Percentiles rank a stretch among this genome's conserved stretches.
Conservation (phyloP, 805 yeast species). For the Ogataea haglerorum region DNA sequence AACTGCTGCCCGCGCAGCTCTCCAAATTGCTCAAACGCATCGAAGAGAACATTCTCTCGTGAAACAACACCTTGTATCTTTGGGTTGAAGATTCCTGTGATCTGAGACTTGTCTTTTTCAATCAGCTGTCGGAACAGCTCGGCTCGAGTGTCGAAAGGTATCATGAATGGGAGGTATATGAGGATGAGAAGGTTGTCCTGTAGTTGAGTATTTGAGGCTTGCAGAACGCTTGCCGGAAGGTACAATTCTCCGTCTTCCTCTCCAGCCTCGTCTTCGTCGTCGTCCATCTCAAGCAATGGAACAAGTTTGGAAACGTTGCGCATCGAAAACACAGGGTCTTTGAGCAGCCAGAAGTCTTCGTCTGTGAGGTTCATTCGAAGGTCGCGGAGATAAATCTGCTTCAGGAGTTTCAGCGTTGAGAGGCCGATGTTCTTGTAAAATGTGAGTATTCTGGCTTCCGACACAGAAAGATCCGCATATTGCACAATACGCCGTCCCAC, state of each 20-base stretch:
- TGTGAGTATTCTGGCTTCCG: slow-evolving; percentile 10
- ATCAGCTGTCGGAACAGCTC: slow-evolving; percentile 64
- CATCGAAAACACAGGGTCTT: slow-evolving; percentile 14
- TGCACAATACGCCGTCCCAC: slow-evolving; percentile 20
- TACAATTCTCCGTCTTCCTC: slow-evolving; percentile 1
- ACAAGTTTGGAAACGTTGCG: slow-evolving; percentile 22
- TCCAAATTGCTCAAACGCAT: slow-evolving; percentile 63
- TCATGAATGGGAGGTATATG: slow-evolving; percentile 69
- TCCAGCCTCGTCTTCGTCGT: slow-evolving; percentile 13
- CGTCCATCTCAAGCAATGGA: slow-evolving; percentile 17
- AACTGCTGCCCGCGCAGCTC: slow-evolving; percentile 48
- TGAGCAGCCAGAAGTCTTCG: slow-evolving; percentile 51
- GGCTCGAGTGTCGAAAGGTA: slow-evolving; percentile 74
- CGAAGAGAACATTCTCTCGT: slow-evolving; percentile 68
- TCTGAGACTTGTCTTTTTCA: slow-evolving; percentile 42
- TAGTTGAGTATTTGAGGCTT: slow-evolving; percentile 15
- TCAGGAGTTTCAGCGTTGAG: slow-evolving; percentile 49
- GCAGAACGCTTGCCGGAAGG: slow-evolving; percentile 11
- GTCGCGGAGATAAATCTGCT: slow-evolving; percentile 65
- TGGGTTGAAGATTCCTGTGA: slow-evolving; percentile 21
- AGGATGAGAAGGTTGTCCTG: slow-evolving; percentile 49
- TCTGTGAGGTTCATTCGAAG: slow-evolving; percentile 54
- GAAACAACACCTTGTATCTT: slow-evolving; percentile 52
- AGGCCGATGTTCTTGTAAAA: slow-evolving; percentile 19
- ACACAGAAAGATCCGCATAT: slow-evolving; percentile 3